These are phyloP conservation scores for Phyllosticta paracitricarpa DNA, from an alignment of 2,329 filamentous ascomycete genomes.

Conservation along the genomic window DNA sequence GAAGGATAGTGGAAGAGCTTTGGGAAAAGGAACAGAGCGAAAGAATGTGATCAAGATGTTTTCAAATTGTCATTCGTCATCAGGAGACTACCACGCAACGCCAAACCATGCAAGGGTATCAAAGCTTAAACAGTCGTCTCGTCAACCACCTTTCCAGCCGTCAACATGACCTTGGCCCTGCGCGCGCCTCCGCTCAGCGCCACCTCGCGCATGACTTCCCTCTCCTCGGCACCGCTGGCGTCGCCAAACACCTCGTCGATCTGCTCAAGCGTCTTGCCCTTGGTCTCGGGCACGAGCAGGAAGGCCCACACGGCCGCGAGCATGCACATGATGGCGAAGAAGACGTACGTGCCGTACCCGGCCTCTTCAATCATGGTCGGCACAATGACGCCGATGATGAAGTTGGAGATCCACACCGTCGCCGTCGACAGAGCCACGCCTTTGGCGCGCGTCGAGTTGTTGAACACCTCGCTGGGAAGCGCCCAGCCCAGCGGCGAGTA, in stretches of 20 bases:
- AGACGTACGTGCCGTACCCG: constrained; percentile 33
- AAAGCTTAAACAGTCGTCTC: neutral
- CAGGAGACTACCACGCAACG: neutral
- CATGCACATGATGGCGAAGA: constrained; percentile 28
- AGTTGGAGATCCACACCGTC: constrained; percentile 55
- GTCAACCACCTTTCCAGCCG: constrained; percentile 1
- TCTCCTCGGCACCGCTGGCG: constrained; percentile 20
- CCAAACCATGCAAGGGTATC: neutral
- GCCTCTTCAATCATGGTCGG: constrained; percentile 52
- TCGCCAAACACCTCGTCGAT: constrained; percentile 30
- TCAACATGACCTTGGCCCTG: neutral
- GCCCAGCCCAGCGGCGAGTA: constrained; percentile 23
- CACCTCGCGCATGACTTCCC: constrained; percentile 14
- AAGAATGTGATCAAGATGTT: too few relatives aligned
- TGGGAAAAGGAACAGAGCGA: neutral
- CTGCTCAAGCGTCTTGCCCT: constrained; percentile 25
- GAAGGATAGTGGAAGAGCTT: constrained; percentile 1
- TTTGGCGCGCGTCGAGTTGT: constrained; percentile 11
- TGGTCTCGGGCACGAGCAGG: constrained; percentile 27
- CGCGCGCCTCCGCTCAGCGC: neutral
- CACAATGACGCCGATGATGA: constrained; percentile 54
- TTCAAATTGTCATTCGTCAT: neutral
- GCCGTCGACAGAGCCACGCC: constrained; percentile 51
- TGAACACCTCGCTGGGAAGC: constrained; percentile 12
- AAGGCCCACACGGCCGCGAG: constrained; percentile 25